Evolutionary conservation across 2,329 filamentous ascomycete genomes (phyloP).

Genomic region (Ophiostoma piceae): DNA sequence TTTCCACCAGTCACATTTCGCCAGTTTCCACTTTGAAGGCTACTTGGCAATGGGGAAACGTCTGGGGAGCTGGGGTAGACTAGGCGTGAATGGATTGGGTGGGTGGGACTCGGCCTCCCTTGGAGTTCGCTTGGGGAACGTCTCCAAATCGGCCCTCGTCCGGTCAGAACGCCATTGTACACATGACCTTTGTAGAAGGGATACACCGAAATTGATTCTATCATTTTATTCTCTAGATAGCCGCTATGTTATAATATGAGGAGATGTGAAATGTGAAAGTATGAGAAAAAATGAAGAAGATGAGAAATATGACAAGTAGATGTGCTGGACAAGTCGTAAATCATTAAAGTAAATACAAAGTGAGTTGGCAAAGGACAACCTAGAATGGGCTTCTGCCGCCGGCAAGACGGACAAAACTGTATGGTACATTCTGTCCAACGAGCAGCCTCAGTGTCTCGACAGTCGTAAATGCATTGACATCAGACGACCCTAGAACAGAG

Average conservation of each 20-base stretch:
- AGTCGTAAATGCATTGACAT: slow-evolving; percentile 78
- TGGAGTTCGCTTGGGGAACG: background rate
- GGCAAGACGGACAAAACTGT: slow-evolving; percentile 77
- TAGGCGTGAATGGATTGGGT: background rate
- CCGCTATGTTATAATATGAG: background rate
- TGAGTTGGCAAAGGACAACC: background rate
- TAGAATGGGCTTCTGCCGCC: slow-evolving; percentile 48
- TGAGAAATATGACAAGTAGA: background rate
- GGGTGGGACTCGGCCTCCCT: background rate
- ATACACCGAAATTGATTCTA: background rate
- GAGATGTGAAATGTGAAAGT: background rate
- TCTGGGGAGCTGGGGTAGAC: slow-evolving; percentile 8
- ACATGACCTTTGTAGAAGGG: background rate
- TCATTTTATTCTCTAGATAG: background rate
- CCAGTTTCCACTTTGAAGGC: background rate
- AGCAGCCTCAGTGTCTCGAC: slow-evolving; percentile 73
- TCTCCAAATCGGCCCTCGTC: background rate
- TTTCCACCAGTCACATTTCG: slow-evolving; percentile 9
- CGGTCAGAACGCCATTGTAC: background rate
- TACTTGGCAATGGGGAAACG: background rate
- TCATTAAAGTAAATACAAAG: background rate
- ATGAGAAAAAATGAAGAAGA: no score
- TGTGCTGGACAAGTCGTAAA: background rate
- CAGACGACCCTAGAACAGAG: slow-evolving; percentile 70
- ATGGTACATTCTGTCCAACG: slow-evolving; percentile 81